Percentiles rank a stretch among this genome's conserved stretches.
These are phyloP conservation scores for Beta corolliflora DNA, from an alignment of 179 eudicot species.

Conservation along the genomic window DNA sequence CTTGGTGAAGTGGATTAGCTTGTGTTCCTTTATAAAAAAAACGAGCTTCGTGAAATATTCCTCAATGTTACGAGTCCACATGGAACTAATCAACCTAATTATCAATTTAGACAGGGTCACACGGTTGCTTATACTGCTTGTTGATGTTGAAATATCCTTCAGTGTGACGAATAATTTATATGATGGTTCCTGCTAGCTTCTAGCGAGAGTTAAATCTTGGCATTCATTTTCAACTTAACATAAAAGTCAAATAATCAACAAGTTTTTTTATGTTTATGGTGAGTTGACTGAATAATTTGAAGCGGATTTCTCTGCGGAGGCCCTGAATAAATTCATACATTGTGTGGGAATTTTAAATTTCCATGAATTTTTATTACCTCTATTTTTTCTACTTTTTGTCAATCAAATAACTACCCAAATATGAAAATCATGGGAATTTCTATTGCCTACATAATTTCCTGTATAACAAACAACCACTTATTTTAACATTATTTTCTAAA, in stretches of 20 bases:
- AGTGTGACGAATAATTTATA: not conserved
- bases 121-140: slow-evolving; percentile 2
- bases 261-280: not conserved
- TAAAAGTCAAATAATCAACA: slow-evolving; percentile 4
- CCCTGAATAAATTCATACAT: too few relatives aligned
- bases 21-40: not conserved
- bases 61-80: not conserved
- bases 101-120: not conserved
- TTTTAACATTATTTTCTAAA: too few relatives aligned
- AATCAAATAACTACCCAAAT: too few relatives aligned
- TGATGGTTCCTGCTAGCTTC: not conserved
- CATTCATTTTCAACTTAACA: slow-evolving; percentile 4
- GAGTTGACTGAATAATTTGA: not conserved
- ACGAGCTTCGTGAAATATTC: not conserved
- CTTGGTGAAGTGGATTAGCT: not conserved
- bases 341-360: too few relatives aligned
- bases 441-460: too few relatives aligned
- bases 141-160: slow-evolving; percentile 12
- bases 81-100: slow-evolving; percentile 3
- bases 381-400: too few relatives aligned
- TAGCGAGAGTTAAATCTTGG: not conserved
- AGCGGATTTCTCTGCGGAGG: not conserved
- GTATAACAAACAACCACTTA: too few relatives aligned
- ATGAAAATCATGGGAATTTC: too few relatives aligned
- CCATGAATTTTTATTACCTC: too few relatives aligned